Conservation (phyloP, 1,139 yeast genomes). For the Wickerhamiella pararugosa region DNA sequence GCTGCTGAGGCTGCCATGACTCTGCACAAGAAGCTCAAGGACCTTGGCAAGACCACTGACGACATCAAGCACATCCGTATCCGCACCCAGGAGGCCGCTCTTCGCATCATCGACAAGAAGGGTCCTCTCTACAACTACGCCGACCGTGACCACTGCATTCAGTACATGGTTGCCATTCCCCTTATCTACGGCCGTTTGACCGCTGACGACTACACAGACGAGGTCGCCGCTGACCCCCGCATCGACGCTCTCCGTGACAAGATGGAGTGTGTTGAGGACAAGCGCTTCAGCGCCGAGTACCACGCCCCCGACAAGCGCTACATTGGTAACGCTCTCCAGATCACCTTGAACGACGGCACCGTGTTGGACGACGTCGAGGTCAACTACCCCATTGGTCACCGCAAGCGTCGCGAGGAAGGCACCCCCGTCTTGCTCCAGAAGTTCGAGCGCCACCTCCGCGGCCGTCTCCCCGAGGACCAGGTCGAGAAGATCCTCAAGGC, state of each 20-base stretch:
- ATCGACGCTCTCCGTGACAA: conserved; percentile 38
- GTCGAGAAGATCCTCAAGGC: conserved; percentile 28
- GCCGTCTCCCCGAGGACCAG: conserved; percentile 29
- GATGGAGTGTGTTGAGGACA: conserved; percentile 40
- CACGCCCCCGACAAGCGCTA: conserved; percentile 42
- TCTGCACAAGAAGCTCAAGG: conserved; percentile 27
- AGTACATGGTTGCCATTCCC: conserved; percentile 46
- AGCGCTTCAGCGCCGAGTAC: conserved; percentile 35
- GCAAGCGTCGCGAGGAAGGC: conserved; percentile 42
- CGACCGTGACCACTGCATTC: conserved; percentile 48
- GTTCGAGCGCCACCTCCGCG: conserved; percentile 36
- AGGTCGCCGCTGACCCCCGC: conserved; percentile 36
- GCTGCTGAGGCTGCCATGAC: conserved; percentile 45
- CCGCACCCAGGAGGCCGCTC: conserved; percentile 45
- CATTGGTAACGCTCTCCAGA: conserved; percentile 38
- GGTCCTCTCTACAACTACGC: conserved; percentile 49
- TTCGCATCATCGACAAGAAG: conserved; percentile 41
- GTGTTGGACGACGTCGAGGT: conserved; percentile 37
- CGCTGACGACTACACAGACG: conserved; percentile 42
- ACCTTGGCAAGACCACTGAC: conserved; percentile 30
- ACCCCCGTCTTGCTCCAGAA: conserved; percentile 37
- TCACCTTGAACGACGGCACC: conserved; percentile 40
- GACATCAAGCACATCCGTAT: conserved; percentile 37
- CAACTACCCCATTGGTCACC: conserved; percentile 45
- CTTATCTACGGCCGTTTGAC: conserved; percentile 38